A percentile compares a stretch with the other conserved stretches of the same genome.
Conservation (phyloP, 495 filamentous ascomycete species). For the Apodospora peruviana region DNA sequence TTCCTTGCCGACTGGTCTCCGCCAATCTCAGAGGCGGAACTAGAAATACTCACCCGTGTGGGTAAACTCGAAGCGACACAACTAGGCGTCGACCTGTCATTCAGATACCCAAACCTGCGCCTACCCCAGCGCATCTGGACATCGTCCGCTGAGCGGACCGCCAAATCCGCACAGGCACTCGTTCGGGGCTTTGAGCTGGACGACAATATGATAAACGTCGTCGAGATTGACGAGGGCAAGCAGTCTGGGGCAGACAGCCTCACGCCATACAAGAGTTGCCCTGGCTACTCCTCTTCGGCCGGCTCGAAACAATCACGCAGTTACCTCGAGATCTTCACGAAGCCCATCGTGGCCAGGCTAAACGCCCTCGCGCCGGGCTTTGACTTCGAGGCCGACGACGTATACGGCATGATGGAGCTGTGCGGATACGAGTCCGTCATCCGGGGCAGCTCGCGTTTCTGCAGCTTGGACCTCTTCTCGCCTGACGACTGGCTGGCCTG, state of each 20-base stretch:
- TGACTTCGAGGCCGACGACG: conserved; percentile 42
- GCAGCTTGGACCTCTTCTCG: conserved; percentile 37
- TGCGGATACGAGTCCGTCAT: conserved; percentile 48
- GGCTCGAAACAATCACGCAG: conserved; percentile 36
- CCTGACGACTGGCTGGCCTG: conserved; percentile 44
- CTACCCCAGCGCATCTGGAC: conserved; percentile 42
- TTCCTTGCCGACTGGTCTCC: conserved; percentile 37
- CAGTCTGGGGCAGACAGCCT: conserved; percentile 39
- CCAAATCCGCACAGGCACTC: conserved; percentile 38
- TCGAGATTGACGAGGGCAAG: conserved; percentile 32
- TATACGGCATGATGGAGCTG: conserved; percentile 45
- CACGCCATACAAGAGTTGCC: conserved; percentile 44
- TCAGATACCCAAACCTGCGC: conserved; percentile 37
- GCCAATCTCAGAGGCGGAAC: conserved; percentile 38
- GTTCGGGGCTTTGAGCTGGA: conserved; percentile 36
- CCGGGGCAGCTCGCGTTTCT: conserved; percentile 41
- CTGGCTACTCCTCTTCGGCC: conserved; percentile 40
- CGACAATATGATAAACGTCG: conserved; percentile 35
- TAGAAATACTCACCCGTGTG: conserved; percentile 37
- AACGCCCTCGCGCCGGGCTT: conserved; percentile 35
- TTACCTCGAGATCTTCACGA: conserved; percentile 37
- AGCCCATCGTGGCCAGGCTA: conserved; percentile 37
- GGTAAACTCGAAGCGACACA: conserved; percentile 39
- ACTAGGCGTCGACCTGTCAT: conserved; percentile 34
- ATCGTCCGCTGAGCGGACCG: conserved; percentile 42